Percentiles rank a stretch among this genome's conserved stretches.
phyloP scores from a whole-genome alignment of 768 basidiomycete genomes.

The Tricholoma matsutake region DNA sequence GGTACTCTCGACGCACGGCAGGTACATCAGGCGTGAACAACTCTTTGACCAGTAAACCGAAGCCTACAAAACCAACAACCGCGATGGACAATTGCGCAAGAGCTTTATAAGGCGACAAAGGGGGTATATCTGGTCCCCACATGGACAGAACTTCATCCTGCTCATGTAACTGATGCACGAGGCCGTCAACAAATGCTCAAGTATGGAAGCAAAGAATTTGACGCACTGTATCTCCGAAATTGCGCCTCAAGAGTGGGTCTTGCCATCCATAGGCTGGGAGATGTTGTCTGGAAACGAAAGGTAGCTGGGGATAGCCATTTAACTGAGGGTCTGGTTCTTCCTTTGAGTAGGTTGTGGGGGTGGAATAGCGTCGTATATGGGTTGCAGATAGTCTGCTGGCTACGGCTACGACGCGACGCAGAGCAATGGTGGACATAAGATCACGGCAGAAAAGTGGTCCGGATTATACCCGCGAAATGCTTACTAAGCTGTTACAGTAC shows the following conservation, averaged over 20 bases:
- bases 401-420: conserved; percentile 36
- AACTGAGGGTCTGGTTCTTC: conserved; percentile 62
- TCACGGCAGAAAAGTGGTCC: not conserved
- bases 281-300: conserved; percentile 61
- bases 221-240: conserved; percentile 73
- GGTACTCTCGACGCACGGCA: conserved; percentile 70
- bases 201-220: conserved; percentile 2
- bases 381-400: conserved; percentile 19
- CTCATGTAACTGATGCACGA: conserved; percentile 63
- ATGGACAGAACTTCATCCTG: conserved; percentile 78
- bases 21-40: conserved; percentile 58
- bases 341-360: conserved; percentile 19
- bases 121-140: conserved; percentile 83
- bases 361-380: conserved; percentile 30
- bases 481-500: too few species aligned
- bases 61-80: conserved; percentile 55
- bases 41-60: conserved; percentile 58
- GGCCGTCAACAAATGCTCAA: conserved; percentile 10
- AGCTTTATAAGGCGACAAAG: conserved; percentile 56
- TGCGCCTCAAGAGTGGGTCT: conserved; percentile 72
- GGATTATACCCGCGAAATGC: not conserved
- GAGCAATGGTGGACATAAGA: conserved; percentile 40
- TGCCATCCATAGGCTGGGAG: conserved; percentile 70
- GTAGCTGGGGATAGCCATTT: conserved; percentile 70
- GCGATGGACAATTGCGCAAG: conserved; percentile 65